phyloP scores from a whole-genome alignment of 176 grass and related monocot species.

The Cenchrus fungigraminus region DNA sequence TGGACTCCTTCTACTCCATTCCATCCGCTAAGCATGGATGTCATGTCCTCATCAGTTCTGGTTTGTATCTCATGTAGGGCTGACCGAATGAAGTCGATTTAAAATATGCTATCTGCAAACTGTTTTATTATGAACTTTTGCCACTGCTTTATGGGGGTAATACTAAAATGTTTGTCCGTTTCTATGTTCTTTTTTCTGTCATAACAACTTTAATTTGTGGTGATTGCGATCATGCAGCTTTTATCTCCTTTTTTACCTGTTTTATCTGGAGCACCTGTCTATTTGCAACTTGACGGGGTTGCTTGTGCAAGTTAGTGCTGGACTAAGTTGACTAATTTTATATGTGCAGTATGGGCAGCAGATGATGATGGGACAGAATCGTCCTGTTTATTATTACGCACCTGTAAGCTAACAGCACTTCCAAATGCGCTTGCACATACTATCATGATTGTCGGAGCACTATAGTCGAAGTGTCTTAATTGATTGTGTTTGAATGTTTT shows the following conservation, averaged over 20 bases:
- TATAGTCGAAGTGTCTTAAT: neutral
- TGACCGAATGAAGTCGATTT: neutral
- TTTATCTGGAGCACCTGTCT: neutral
- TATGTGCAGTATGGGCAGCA: constrained; percentile 74
- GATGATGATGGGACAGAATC: constrained; percentile 65
- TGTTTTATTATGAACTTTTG: neutral
- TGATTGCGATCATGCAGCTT: neutral
- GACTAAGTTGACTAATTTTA: neutral
- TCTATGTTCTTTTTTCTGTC: neutral
- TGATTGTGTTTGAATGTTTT: neutral
- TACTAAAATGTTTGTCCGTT: neutral
- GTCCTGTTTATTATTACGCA: constrained; percentile 68
- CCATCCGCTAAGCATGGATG: too few relatives aligned
- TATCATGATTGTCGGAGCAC: neutral
- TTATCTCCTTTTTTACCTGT: neutral
- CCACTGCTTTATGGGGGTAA: neutral
- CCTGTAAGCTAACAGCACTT: constrained; percentile 48
- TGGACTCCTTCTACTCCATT: too few relatives aligned
- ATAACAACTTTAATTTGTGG: neutral
- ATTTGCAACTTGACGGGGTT: neutral
- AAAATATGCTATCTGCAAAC: neutral
- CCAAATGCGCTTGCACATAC: neutral
- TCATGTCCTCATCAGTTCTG: neutral
- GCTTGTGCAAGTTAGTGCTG: neutral
- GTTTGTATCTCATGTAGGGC: neutral